These are phyloP conservation scores for Arxiozyma slooffiae DNA, from an alignment of 1,139 yeast species.

Conservation along the genomic window DNA sequence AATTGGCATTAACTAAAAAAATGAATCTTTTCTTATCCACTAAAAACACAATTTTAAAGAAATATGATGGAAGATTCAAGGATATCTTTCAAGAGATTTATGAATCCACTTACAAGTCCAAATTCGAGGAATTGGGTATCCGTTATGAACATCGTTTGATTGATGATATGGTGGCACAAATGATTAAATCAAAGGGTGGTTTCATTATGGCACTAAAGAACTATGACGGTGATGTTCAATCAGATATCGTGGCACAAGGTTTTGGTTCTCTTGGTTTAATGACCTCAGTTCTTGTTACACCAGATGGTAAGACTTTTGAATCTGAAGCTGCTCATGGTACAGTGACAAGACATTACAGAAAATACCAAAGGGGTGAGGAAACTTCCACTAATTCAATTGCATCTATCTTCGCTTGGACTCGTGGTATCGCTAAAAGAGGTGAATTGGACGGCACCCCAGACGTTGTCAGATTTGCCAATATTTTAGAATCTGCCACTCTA, in stretches of 20 bases:
- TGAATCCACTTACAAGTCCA: constrained; percentile 45
- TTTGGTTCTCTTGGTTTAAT: constrained; percentile 75
- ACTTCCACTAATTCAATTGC: constrained; percentile 81
- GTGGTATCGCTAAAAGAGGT: constrained; percentile 77
- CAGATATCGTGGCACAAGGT: constrained; percentile 80
- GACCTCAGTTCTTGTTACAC: constrained; percentile 79
- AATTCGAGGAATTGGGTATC: constrained; percentile 57
- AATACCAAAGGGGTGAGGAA: constrained; percentile 74
- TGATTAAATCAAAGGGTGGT: constrained; percentile 79
- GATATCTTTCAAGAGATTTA: constrained; percentile 65
- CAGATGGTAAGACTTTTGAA: constrained; percentile 77
- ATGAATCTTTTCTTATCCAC: constrained; percentile 64
- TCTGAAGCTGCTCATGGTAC: constrained; percentile 85
- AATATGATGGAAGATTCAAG: constrained; percentile 74
- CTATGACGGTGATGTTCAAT: constrained; percentile 80
- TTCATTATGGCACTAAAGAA: constrained; percentile 75
- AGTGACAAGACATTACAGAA: constrained; percentile 79
- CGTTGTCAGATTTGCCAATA: constrained; percentile 56
- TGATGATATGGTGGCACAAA: constrained; percentile 85
- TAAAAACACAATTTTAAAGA: constrained; percentile 71
- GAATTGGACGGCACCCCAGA: constrained; percentile 62
- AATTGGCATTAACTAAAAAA: constrained; percentile 57
- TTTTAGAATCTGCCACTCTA: constrained; percentile 57
- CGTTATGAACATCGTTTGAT: constrained; percentile 76
- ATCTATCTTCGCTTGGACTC: constrained; percentile 78